These are phyloP conservation scores for Tylopilus felleus DNA, from an alignment of 768 basidiomycete genomes.

Conservation along the genomic window DNA sequence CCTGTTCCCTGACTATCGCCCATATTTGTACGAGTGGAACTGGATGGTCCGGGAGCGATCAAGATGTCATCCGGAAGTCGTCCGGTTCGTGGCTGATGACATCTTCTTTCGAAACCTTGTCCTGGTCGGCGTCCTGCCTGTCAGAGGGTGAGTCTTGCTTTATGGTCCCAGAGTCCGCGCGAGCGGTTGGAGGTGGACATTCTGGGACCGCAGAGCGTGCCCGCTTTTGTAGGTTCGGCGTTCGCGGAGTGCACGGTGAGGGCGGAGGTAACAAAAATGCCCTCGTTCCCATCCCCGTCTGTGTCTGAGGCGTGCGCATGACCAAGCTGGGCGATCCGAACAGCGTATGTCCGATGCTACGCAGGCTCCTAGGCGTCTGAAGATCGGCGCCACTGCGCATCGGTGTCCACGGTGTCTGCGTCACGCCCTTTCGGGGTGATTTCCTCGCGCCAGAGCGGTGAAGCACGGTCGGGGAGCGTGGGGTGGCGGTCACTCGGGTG, in stretches of 20 bases:
- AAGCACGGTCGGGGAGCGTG: slow-evolving; percentile 18
- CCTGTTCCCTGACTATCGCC: not conserved
- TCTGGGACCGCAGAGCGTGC: not conserved
- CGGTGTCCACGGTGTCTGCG: slow-evolving; percentile 19
- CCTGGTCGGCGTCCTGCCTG: slow-evolving; percentile 11
- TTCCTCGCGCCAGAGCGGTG: not conserved
- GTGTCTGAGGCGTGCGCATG: slow-evolving; percentile 13
- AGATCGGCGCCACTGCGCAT: not conserved
- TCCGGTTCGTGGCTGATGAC: slow-evolving; percentile 34
- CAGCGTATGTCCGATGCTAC: not conserved
- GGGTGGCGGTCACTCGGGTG: slow-evolving; percentile 12
- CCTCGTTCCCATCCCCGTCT: slow-evolving; percentile 13
- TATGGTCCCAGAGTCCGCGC: no score
- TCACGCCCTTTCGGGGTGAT: slow-evolving; percentile 13
- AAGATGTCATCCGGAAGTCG: slow-evolving; percentile 46
- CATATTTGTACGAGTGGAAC: not conserved
- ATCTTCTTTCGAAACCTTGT: no score
- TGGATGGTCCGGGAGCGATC: slow-evolving; percentile 22
- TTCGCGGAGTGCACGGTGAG: slow-evolving; percentile 19
- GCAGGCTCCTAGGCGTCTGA: slow-evolving; percentile 11
- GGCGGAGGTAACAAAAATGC: slow-evolving; percentile 27
- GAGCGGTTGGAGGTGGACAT: not conserved
- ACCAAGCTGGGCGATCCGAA: slow-evolving; percentile 13
- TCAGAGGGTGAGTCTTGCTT: not conserved
- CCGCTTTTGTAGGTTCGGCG: slow-evolving; percentile 1